Evolutionary conservation across 2,329 filamentous ascomycete species (phyloP).

Genomic region (Arthrobotrys entomopaga): DNA sequence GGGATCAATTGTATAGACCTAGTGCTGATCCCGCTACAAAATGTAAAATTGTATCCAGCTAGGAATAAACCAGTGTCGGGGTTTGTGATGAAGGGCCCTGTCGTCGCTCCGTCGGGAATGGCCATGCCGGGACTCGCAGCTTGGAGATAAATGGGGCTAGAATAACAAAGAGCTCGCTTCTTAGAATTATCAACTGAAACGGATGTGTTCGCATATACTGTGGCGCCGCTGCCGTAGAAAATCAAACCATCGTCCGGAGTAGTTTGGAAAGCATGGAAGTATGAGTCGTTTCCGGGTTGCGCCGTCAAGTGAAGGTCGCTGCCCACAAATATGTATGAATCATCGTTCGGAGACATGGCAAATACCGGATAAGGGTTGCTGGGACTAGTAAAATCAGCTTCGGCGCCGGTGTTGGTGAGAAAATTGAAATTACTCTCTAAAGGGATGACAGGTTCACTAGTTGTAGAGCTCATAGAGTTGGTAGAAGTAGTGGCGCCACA

Average conservation of each 20-base stretch:
- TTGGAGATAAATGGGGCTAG: constrained; percentile 19
- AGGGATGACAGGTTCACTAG: not conserved
- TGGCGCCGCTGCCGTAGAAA: constrained; percentile 20
- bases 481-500: constrained; percentile 27
- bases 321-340: constrained; percentile 13
- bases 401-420: constrained; percentile 15
- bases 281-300: constrained; percentile 4
- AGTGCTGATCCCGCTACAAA: not conserved
- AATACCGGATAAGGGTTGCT: constrained; percentile 33
- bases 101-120: constrained; percentile 22
- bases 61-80: constrained; percentile 30
- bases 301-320: constrained; percentile 19
- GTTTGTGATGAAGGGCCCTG: constrained; percentile 39
- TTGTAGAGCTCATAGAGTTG: not conserved
- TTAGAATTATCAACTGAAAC: constrained; percentile 15
- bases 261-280: constrained; percentile 37
- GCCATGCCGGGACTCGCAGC: not conserved
- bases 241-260: constrained; percentile 24
- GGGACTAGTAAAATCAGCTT: constrained; percentile 33
- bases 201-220: constrained; percentile 38
- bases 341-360: constrained; percentile 18
- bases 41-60: constrained; percentile 4
- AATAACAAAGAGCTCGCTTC: constrained; percentile 26
- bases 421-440: not conserved
- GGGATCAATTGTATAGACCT: not conserved